Evolutionary conservation across 306 rosid genomes (phyloP).

Genomic region (Quercus variabilis): DNA sequence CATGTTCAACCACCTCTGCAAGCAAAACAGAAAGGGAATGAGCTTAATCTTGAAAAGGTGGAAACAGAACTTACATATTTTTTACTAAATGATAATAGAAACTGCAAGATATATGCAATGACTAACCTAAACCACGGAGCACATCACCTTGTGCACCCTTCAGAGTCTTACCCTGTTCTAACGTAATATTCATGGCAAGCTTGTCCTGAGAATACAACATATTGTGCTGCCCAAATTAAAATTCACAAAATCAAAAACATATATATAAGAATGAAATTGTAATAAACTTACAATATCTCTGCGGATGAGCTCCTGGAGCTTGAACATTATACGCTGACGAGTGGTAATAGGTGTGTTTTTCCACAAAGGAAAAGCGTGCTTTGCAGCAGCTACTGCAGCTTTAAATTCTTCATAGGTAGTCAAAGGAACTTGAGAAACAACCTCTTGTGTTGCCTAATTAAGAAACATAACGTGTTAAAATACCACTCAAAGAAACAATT

Average conservation of each 20-base stretch:
- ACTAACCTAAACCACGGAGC: constrained; percentile 69
- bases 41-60: constrained; percentile 2
- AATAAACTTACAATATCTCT: constrained; percentile 62
- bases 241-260: neutral
- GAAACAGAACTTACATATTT: neutral
- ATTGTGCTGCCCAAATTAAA: constrained; percentile 8
- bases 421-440: constrained; percentile 70
- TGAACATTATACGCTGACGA: constrained; percentile 67
- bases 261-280: neutral
- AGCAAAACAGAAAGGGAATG: constrained; percentile 7
- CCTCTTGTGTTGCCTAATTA: constrained; percentile 73
- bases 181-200: constrained; percentile 53
- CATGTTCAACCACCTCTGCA: constrained; percentile 73
- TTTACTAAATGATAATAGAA: constrained; percentile 14
- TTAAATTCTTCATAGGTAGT: constrained; percentile 68
- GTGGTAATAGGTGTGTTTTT: constrained; percentile 50
- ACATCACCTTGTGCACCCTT: constrained; percentile 66
- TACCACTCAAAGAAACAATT: constrained; percentile 3
- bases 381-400: constrained; percentile 71
- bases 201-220: constrained; percentile 49
- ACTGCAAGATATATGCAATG: constrained; percentile 11
- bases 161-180: constrained; percentile 64
- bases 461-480: constrained; percentile 23
- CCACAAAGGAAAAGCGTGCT: constrained; percentile 72
- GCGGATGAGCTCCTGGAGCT: constrained; percentile 67